Percentiles rank a stretch among this genome's conserved stretches.
phyloP scores from a whole-genome alignment of 208 protist species.

The Leishmania turanica region DNA sequence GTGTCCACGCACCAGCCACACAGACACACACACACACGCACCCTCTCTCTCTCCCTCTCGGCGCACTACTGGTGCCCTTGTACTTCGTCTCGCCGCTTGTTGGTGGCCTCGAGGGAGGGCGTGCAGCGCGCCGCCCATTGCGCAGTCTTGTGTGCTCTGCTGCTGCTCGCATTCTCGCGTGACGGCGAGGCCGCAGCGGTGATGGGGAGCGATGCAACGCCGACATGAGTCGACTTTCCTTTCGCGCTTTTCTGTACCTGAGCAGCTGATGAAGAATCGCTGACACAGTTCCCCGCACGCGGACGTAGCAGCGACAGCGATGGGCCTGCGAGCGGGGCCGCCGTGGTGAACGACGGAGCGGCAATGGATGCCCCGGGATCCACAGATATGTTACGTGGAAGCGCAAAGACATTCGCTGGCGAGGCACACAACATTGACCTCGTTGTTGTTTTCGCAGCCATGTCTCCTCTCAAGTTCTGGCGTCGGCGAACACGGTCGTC shows the following conservation, averaged over 20 bases:
- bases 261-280: neutral
- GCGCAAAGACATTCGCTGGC: slow-evolving; percentile 9
- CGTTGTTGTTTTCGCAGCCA: neutral
- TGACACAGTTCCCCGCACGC: neutral
- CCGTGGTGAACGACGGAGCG: neutral
- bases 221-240: neutral
- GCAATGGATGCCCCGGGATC: neutral
- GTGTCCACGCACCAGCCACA: neutral
- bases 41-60: neutral
- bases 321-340: neutral
- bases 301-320: slow-evolving; percentile 3
- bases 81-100: neutral
- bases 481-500: neutral
- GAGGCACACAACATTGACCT: neutral
- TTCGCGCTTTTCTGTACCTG: neutral
- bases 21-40: too few relatives aligned
- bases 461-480: neutral
- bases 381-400: slow-evolving; percentile 10
- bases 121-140: neutral
- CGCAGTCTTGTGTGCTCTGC: neutral
- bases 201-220: neutral
- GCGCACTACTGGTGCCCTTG: slow-evolving; percentile 5
- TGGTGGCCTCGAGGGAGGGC: slow-evolving; percentile 5
- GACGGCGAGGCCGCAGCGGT: neutral
- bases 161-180: neutral